Conservation (phyloP, 768 basidiomycete species). For the Amanita rimosa region DNA sequence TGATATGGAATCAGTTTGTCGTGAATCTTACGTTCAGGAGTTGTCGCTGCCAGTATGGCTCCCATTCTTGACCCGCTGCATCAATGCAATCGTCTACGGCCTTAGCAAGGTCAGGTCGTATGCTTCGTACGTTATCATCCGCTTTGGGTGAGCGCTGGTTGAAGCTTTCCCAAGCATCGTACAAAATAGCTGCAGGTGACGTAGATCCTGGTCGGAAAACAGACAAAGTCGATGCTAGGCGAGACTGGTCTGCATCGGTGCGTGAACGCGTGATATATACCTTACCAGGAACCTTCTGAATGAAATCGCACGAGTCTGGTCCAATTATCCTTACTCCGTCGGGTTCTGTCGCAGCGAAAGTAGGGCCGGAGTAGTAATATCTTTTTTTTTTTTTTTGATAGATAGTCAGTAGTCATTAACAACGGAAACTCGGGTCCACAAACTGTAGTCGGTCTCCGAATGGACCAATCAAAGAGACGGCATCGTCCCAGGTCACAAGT, state of each 20-base stretch:
- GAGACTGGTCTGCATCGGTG: background rate
- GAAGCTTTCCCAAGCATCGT: conserved; percentile 88
- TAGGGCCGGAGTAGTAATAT: conserved; percentile 68
- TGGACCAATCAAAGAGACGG: conserved; percentile 84
- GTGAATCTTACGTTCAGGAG: conserved; percentile 58
- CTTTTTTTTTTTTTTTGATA: conserved; percentile 32
- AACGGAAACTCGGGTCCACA: conserved; percentile 15
- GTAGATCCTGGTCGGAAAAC: conserved; percentile 92
- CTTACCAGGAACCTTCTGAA: conserved; percentile 88
- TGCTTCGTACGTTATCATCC: conserved; percentile 84
- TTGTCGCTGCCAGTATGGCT: conserved; percentile 79
- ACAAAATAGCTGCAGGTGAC: conserved; percentile 83
- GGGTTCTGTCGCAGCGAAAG: conserved; percentile 72
- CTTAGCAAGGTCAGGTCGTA: conserved; percentile 72
- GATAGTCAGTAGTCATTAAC: conserved; percentile 7
- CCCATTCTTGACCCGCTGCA: conserved; percentile 89
- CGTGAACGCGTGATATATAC: background rate
- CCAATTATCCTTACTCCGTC: conserved; percentile 86
- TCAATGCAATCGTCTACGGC: conserved; percentile 92
- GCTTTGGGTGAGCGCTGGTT: conserved; percentile 77
- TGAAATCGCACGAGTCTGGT: conserved; percentile 71
- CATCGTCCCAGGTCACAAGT: conserved; percentile 68
- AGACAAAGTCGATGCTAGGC: conserved; percentile 59
- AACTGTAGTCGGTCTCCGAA: conserved; percentile 80
- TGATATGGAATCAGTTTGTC: background rate